Percentiles rank a stretch among this genome's conserved stretches.
These are phyloP conservation scores for Rhododendron williamsianum DNA, from an alignment of 148 eudicot species.

Conservation along the genomic window DNA sequence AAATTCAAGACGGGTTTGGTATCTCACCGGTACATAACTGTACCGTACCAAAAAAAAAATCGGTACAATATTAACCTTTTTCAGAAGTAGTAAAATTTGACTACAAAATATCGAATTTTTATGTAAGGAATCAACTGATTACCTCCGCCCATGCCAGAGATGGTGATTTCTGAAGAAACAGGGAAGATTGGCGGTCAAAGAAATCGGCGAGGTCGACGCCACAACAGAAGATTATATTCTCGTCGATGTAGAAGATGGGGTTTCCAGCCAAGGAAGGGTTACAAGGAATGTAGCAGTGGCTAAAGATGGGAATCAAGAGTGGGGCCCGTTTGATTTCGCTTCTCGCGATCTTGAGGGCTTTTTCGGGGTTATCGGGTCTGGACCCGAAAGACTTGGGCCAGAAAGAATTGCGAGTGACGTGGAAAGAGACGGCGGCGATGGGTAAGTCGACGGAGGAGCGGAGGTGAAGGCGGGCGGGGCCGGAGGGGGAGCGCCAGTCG, in stretches of 20 bases:
- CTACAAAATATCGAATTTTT: too few relatives aligned
- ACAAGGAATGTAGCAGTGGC: constrained; percentile 81
- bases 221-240: constrained; percentile 73
- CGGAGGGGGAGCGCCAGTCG: constrained; percentile 61
- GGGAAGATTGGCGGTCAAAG: constrained; percentile 52
- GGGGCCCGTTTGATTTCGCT: constrained; percentile 67
- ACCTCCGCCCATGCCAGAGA: constrained; percentile 31
- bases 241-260: constrained; percentile 79
- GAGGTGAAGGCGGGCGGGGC: constrained; percentile 53
- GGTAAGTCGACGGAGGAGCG: constrained; percentile 66
- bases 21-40: too few relatives aligned
- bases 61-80: too few relatives aligned
- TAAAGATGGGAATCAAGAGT: constrained; percentile 65
- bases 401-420: constrained; percentile 54
- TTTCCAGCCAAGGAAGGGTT: constrained; percentile 79
- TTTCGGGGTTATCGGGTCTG: constrained; percentile 61
- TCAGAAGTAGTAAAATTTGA: too few relatives aligned
- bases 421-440: constrained; percentile 68
- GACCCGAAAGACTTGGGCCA: constrained; percentile 87
- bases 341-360: constrained; percentile 58
- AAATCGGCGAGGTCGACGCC: constrained; percentile 77
- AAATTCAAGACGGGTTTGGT: too few relatives aligned
- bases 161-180: constrained; percentile 12
- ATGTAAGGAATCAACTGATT: too few relatives aligned
- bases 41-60: too few relatives aligned